Conservation (phyloP, 352 stramenopile species). For the Globisporangium nunn region DNA sequence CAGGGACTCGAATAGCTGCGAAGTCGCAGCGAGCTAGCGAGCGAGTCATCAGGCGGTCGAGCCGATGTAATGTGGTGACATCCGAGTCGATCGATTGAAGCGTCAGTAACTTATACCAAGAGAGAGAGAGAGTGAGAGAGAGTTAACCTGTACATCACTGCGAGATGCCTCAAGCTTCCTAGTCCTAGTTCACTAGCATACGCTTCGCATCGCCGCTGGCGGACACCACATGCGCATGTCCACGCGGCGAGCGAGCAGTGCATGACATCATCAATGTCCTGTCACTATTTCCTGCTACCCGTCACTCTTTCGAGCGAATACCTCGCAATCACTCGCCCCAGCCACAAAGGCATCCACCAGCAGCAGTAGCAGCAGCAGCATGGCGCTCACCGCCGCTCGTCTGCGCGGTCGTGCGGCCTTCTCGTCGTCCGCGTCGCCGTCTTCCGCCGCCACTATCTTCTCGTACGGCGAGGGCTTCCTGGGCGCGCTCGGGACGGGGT, state of each 20-base stretch:
- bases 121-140: background rate
- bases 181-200: background rate
- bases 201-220: background rate
- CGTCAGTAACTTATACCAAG: constrained; percentile 1
- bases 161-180: background rate
- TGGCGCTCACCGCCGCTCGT: background rate
- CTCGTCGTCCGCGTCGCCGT: background rate
- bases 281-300: background rate
- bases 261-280: background rate
- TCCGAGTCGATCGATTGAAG: background rate
- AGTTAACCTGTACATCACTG: background rate
- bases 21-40: background rate
- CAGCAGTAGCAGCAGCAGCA: background rate
- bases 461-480: constrained; percentile 80
- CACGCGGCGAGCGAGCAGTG: background rate
- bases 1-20: constrained; percentile 55
- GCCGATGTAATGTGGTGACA: too few species aligned
- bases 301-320: background rate
- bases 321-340: background rate
- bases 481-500: constrained; percentile 59
- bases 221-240: background rate
- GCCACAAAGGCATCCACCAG: background rate
- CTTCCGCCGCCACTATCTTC: constrained; percentile 28
- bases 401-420: background rate
- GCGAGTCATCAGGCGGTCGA: background rate